A percentile compares a stretch with the other conserved stretches of the same genome.
phyloP scores from a whole-genome alignment of 768 basidiomycete genomes.

The Naganishia friedmannii region DNA sequence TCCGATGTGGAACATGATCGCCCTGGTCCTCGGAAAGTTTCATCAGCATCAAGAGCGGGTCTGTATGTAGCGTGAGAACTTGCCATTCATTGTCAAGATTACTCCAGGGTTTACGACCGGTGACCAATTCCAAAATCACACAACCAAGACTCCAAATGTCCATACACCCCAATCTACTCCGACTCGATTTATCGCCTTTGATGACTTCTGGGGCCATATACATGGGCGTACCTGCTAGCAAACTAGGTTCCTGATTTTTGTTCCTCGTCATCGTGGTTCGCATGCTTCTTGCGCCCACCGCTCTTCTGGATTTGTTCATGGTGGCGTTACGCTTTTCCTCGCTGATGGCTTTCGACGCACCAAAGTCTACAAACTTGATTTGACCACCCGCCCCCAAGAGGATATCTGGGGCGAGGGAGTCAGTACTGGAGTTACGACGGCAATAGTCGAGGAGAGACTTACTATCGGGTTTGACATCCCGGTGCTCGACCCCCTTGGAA shows the following conservation, averaged over 20 bases:
- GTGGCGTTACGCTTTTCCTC: constrained; percentile 74
- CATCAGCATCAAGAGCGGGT: background rate
- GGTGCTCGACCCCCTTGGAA: constrained; percentile 84
- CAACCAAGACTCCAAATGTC: constrained; percentile 98
- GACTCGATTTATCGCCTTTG: constrained; percentile 82
- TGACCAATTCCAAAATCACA: constrained; percentile 93
- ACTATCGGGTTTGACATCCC: constrained; percentile 99
- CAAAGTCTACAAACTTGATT: constrained; percentile 96
- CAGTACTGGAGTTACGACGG: background rate
- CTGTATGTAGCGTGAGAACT: constrained; percentile 38
- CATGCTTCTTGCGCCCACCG: constrained; percentile 37
- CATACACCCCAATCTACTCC: constrained; percentile 76
- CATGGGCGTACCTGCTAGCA: constrained; percentile 96
- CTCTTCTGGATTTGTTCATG: constrained; percentile 59
- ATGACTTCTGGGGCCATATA: constrained; percentile 99
- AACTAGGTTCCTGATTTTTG: constrained; percentile 56
- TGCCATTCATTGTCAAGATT: constrained; percentile 99
- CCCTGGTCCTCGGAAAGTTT: constrained; percentile 59
- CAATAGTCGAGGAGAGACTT: constrained; percentile 52
- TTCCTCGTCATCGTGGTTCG: constrained; percentile 44
- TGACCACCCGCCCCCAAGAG: constrained; percentile 63
- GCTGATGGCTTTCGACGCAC: constrained; percentile 82
- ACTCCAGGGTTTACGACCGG: constrained; percentile 96
- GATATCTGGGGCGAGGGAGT: constrained; percentile 63
- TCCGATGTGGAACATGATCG: constrained; percentile 99